Base-by-base conservation (phyloP, 1,139 yeast genomes). In the Yamadazyma trypodendri region DNA sequence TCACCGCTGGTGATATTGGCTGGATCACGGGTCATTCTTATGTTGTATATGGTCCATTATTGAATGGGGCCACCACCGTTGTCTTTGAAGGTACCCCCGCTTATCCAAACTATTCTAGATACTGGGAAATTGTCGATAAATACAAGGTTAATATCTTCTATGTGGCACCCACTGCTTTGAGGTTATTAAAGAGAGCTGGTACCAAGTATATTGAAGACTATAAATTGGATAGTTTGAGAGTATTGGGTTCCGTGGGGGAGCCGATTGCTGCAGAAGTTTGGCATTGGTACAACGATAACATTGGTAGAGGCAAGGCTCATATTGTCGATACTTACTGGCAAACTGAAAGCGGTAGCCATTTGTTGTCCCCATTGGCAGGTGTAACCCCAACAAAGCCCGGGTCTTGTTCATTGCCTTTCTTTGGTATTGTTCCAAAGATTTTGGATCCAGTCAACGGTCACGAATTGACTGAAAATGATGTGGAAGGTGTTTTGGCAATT, bases 1-100 rank as follows among this genome's bases (percentile, higher is more conserved):
- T 92, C 75, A 90, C 97, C 37, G 97, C 97, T 38, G 97, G 97
- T 62, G 98, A 92, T 64, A 96, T 92, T 38, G 98, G 98, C 62
- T 92, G 98, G 98, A 92, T 92, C 60, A 92, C 98, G 29, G 98
- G 98, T 54, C 98, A 92, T 67, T 84, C 97, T 27, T 92, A 92
- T 58, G 96, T 95, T 25, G 72, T 90, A 45, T 92, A 92, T 61
- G 97, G 97, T 47, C 97, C 98, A 40, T 77, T 92, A 55, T 65
- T 80, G 36, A 73, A 88, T 41, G 98, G 98, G 63, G 82, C 88
- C 41, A 85, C 97, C 38, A 81, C 97, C 24, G 80, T 92, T 48
- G 88, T 92, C 44, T 92, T 92, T 56, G 98, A 92, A 72, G 96
- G 97, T 48, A 92, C 98, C 16, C 98, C 98, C 43, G 96, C 96